Conservation (phyloP, 2,329 filamentous ascomycete genomes). For the Xylaria sp. region DNA sequence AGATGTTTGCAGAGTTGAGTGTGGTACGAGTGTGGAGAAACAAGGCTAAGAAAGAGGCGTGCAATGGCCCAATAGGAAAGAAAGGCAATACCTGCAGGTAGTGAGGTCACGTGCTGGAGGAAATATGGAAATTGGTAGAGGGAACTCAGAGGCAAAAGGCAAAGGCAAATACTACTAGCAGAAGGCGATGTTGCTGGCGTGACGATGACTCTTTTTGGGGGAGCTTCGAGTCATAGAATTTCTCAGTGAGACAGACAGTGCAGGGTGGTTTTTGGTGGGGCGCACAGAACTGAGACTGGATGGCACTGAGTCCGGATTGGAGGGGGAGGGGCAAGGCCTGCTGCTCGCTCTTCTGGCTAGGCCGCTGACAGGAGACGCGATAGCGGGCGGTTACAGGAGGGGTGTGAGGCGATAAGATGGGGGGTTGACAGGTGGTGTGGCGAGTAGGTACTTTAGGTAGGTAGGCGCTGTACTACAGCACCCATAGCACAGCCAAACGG, state of each 20-base stretch:
- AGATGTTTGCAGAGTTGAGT: neutral
- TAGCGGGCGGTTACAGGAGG: neutral
- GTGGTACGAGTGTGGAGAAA: too few species aligned
- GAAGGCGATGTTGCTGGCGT: conserved; percentile 7
- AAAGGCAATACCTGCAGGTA: conserved; percentile 4
- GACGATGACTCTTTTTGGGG: conserved; percentile 30
- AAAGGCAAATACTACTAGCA: neutral
- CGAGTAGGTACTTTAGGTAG: too few species aligned
- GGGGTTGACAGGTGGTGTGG: neutral
- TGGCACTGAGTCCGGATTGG: conserved; percentile 9
- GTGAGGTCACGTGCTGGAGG: conserved; percentile 19
- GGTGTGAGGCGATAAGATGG: neutral
- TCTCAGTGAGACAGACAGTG: conserved; percentile 16
- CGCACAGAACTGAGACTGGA: conserved; percentile 12
- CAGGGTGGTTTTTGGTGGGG: conserved; percentile 31
- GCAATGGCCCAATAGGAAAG: conserved; percentile 5
- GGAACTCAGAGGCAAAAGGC: neutral
- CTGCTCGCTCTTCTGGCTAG: neutral
- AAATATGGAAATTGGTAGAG: conserved; percentile 1
- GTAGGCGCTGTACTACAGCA: too few species aligned
- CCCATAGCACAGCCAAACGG: too few species aligned
- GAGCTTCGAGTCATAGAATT: conserved; percentile 25
- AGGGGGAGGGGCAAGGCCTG: conserved; percentile 24
- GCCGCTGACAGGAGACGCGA: neutral
- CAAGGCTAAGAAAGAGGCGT: conserved; percentile 1